phyloP scores from a whole-genome alignment of 202 grass and related monocot genomes.

The Schoenoplectus tabernaemontani region DNA sequence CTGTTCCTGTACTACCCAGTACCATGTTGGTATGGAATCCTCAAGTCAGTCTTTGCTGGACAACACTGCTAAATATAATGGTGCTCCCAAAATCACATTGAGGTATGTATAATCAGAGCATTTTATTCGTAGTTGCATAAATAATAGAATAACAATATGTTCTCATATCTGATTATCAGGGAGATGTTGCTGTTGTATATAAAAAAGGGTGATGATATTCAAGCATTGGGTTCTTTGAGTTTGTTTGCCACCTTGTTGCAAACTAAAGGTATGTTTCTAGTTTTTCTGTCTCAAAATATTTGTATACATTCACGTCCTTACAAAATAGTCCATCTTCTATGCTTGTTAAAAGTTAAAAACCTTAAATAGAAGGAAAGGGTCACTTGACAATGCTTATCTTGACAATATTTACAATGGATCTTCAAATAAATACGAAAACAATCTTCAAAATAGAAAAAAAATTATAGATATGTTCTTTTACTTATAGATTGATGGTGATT shows the following conservation, averaged over 20 bases:
- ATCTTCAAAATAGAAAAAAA: no score
- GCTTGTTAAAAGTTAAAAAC: background rate
- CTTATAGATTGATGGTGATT: no score
- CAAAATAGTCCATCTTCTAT: background rate
- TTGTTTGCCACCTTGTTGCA: conserved; percentile 90
- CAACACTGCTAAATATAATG: conserved; percentile 34
- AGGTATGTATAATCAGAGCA: conserved; percentile 39
- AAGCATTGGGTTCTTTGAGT: conserved; percentile 92
- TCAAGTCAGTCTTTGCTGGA: conserved; percentile 30
- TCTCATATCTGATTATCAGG: conserved; percentile 42
- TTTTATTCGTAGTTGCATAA: background rate
- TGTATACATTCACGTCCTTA: background rate
- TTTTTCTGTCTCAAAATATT: background rate
- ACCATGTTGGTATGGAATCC: conserved; percentile 8
- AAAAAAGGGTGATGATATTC: conserved; percentile 42
- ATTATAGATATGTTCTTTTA: no score
- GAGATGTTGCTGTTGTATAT: conserved; percentile 84
- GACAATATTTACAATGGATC: no score
- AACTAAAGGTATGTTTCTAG: conserved; percentile 67
- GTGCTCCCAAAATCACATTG: conserved; percentile 46
- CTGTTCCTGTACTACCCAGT: conserved; percentile 23
- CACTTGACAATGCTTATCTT: no score
- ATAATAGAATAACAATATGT: conserved; percentile 25
- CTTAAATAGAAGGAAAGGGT: background rate
- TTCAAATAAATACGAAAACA: no score